Evolutionary conservation across 176 grass and related monocot genomes (phyloP).

Genomic region (Aechmea fasciata): DNA sequence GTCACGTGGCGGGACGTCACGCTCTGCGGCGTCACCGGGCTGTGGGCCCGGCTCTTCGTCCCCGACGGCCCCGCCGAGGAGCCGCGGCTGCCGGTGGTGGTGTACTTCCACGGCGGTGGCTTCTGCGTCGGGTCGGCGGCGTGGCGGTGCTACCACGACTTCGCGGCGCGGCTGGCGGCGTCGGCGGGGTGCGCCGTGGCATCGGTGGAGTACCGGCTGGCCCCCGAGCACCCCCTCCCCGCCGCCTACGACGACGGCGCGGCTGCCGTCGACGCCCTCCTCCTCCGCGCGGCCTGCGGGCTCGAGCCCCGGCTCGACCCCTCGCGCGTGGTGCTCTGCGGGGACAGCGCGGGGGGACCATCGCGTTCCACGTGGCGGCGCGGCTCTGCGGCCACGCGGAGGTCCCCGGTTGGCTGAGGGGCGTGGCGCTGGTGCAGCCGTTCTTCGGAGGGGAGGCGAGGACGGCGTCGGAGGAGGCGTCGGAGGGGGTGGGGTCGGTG

Average conservation of each 20-base stretch:
- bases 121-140: constrained; percentile 77
- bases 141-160: constrained; percentile 97
- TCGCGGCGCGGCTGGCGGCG: constrained; percentile 38
- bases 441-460: constrained; percentile 69
- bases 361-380: constrained; percentile 67
- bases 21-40: constrained; percentile 36
- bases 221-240: constrained; percentile 68
- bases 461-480: constrained; percentile 54
- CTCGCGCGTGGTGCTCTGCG: constrained; percentile 55
- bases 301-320: constrained; percentile 53
- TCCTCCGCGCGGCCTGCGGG: background rate
- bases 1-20: constrained; percentile 22
- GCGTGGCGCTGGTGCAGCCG: constrained; percentile 62
- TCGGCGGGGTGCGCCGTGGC: constrained; percentile 42
- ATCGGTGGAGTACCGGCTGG: constrained; percentile 75
- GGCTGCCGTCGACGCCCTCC: constrained; percentile 5
- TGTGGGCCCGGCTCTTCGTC: constrained; percentile 63
- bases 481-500: constrained; percentile 29
- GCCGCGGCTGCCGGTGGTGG: constrained; percentile 43
- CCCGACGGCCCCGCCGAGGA: constrained; percentile 1
- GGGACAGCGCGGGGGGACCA: constrained; percentile 80
- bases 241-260: constrained; percentile 61
- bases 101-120: constrained; percentile 96
- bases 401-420: constrained; percentile 13
- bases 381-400: constrained; percentile 17